phyloP scores from a whole-genome alignment of 2,329 filamentous ascomycete species.

The Westerdykella aurantiaca region DNA sequence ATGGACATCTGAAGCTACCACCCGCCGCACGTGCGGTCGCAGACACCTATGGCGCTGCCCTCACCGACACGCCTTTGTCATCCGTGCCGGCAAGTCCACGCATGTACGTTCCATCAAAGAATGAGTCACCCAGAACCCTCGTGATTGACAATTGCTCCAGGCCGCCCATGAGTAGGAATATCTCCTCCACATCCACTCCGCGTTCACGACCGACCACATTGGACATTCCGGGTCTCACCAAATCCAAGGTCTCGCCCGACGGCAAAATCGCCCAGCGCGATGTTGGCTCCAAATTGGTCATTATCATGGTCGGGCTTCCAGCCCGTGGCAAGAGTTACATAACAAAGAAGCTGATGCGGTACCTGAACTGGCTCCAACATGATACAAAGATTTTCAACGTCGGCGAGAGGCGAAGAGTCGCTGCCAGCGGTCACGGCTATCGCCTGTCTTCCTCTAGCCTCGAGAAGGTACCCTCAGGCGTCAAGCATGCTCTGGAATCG shows the following conservation, averaged over 20 bases:
- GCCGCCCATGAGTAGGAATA: conserved; percentile 59
- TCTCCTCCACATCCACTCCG: conserved; percentile 71
- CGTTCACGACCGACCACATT: conserved; percentile 86
- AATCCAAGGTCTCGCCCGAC: conserved; percentile 91
- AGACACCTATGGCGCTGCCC: conserved; percentile 39
- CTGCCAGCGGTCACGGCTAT: conserved; percentile 55
- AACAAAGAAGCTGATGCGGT: conserved; percentile 94
- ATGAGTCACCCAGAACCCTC: not conserved
- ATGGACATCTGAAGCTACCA: conserved; percentile 26
- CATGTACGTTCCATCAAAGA: conserved; percentile 45
- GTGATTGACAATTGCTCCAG: conserved; percentile 37
- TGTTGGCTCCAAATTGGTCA: conserved; percentile 92
- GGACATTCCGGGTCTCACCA: conserved; percentile 93
- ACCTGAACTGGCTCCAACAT: conserved; percentile 95
- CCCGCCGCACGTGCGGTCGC: not conserved
- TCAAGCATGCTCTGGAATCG: conserved; percentile 21
- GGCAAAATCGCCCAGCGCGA: conserved; percentile 89
- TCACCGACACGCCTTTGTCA: conserved; percentile 59
- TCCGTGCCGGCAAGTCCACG: conserved; percentile 58
- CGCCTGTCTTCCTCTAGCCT: conserved; percentile 29
- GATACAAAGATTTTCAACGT: conserved; percentile 97
- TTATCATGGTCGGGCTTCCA: conserved; percentile 96
- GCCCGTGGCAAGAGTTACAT: conserved; percentile 97
- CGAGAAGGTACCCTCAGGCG: conserved; percentile 21
- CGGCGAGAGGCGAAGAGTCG: conserved; percentile 79